Evolutionary conservation across 2,329 filamentous ascomycete genomes (phyloP), one percentile per base, ranked within the genome.

Genomic region (Raffaelea albimanens): DNA sequence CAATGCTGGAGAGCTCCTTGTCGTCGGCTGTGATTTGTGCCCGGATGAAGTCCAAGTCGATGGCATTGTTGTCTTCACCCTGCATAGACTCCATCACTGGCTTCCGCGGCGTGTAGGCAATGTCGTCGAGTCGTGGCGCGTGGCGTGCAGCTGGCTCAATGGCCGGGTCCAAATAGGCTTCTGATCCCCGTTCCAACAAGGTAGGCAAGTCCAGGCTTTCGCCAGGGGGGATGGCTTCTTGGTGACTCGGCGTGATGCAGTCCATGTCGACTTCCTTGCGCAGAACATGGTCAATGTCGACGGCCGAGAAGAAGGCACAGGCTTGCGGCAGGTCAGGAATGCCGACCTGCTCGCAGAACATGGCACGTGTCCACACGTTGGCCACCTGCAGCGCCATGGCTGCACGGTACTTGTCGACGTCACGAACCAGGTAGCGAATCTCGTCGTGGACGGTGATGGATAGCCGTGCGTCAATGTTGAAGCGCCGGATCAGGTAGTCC

Each of bases 251-350:
- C 0, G 93, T 98, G 40, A 97, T 67, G 62, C 93, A 98, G 59
- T 95, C 86, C 87, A 98, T 95, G 63, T 98, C 85, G 4, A 98
- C 94, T 65, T 98, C 93, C 63, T 98, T 98, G 45, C 93, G 80
- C n/a, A 98, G 73, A 3, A 98, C 90, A 57, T 88, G 83, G 60
- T 98, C 93, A 55, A 98, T 87, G 60, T 98, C 93, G 5, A 98
- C 81, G 3, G 93, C 91, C 1, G 87, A 94, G 67, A 98, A 98
- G 66, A 89, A 98, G 9, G 93, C 93, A 58, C 90, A 96, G 0
- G 85, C 82, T 60, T 97, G 93, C 1, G 94, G 93, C 10, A 98
- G 75, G 59, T 98, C 93, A 54, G 95, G 74, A 58, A 98, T 98
- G 50, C 93, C 93, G 59, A 96, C 87, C 66, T 98, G 93, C 65